phyloP scores from a whole-genome alignment of 257 asterid genomes.

The Lycium ferocissimum region DNA sequence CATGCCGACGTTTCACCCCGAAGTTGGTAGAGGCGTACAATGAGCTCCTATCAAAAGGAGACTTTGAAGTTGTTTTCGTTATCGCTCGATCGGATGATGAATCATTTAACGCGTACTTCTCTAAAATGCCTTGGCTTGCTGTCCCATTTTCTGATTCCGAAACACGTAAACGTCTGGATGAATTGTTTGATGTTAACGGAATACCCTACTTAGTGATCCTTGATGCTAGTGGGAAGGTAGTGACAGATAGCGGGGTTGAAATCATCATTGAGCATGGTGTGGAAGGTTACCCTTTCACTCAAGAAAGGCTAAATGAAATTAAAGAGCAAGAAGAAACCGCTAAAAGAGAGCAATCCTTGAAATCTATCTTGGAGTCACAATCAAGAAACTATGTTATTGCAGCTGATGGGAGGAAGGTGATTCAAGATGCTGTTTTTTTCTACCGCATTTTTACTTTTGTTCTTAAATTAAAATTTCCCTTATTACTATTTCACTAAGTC shows the following conservation, averaged over 20 bases:
- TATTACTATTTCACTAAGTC: background rate
- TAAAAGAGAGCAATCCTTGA: conserved; percentile 72
- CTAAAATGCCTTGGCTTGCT: conserved; percentile 95
- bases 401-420: conserved; percentile 70
- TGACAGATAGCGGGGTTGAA: conserved; percentile 59
- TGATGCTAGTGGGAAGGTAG: conserved; percentile 60
- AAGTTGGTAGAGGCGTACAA: conserved; percentile 66
- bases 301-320: conserved; percentile 50
- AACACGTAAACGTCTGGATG: conserved; percentile 54
- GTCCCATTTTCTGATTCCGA: conserved; percentile 79
- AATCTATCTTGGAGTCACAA: conserved; percentile 54
- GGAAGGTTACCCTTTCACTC: conserved; percentile 78
- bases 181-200: conserved; percentile 60
- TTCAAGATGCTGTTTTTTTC: conserved; percentile 1
- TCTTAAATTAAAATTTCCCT: background rate
- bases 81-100: conserved; percentile 70
- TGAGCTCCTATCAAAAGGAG: conserved; percentile 54
- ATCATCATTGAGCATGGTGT: conserved; percentile 62
- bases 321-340: conserved; percentile 67
- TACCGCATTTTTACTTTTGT: background rate
- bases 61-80: conserved; percentile 73
- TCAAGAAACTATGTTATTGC: conserved; percentile 72
- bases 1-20: conserved; percentile 81
- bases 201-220: conserved; percentile 82
- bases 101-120: conserved; percentile 66